Evolutionary conservation across 345 rosid species (phyloP), one percentile per base, ranked within the genome.

Genomic region (Gossypium longicalyx): DNA sequence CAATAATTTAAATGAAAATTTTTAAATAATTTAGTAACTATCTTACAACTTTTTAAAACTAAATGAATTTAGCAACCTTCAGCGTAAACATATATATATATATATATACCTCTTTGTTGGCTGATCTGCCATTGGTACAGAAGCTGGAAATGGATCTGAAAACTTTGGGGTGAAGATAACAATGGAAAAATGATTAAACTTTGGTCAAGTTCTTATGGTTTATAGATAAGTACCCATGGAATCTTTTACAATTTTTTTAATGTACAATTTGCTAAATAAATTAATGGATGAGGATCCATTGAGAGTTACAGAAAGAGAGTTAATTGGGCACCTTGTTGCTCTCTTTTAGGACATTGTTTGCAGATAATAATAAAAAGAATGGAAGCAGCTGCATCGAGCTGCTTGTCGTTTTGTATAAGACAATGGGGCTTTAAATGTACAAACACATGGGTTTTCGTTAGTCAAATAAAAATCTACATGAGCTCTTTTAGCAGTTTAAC

Each of bases 71-170:
- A 23, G 23, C 23, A 23, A 23, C 23, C 23, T 23, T 23, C 1
- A 34, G 41, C 41, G 41, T 34, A 34, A 34, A 34, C 41, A 34
- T 49, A 49, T 49, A 13, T 49, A 17, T 34, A 34, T 7, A 34
- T 49, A 49, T 49, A 13, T 49, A 17, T 34, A 71, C 74, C 53
- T 57, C 65, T 41, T 41, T 72, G 75, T 12, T 57, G 75, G 13
- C 17, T 43, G 38, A 23, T 58, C 66, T 72, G 41, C 66, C 75
- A 72, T 57, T 41, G 20, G 10, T 54, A 51, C 1, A 15, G 27
- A 66, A 66, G 5, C 48, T 34, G 48, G 29, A 66, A 11, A 19
- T 25, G 13, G 59, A 49, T 22, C 60, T n/a, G 58, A 70, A 60
- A 49, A 51, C 12, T 34, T 23, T 17, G 69, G 9, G 63, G 29